Conservation (phyloP, 495 filamentous ascomycete genomes). For the Xylaria scruposa region DNA sequence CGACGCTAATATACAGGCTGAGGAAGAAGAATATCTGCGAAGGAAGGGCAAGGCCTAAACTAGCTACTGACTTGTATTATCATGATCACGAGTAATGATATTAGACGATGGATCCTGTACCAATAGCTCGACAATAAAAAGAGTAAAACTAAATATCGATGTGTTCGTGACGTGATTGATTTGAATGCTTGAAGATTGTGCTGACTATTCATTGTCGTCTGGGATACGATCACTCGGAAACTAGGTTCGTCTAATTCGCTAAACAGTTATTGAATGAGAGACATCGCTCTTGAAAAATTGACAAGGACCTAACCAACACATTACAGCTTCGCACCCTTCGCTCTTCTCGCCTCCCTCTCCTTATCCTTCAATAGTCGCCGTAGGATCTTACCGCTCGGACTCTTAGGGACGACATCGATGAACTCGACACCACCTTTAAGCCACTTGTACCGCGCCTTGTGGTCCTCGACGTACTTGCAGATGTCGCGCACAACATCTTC, state of each 20-base stretch:
- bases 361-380: slow-evolving; percentile 79
- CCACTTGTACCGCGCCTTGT: slow-evolving; percentile 91
- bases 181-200: not conserved
- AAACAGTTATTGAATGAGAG: not conserved
- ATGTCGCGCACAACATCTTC: slow-evolving; percentile 66
- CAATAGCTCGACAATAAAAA: slow-evolving; percentile 11
- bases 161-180: not conserved
- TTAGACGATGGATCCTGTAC: not conserved
- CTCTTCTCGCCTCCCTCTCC: slow-evolving; percentile 72
- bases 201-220: not conserved
- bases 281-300: not conserved
- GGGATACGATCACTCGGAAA: not conserved
- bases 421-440: slow-evolving; percentile 86
- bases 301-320: not conserved
- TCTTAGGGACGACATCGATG: slow-evolving; percentile 79
- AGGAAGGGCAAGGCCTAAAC: slow-evolving; percentile 56
- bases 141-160: not conserved
- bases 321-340: slow-evolving; percentile 61
- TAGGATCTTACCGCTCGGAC: slow-evolving; percentile 91
- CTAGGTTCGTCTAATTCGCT: not conserved
- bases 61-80: not conserved
- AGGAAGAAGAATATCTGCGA: slow-evolving; percentile 67
- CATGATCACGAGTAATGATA: slow-evolving; percentile 2
- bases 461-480: slow-evolving; percentile 75
- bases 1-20: slow-evolving; percentile 65